Evolutionary conservation across 345 rosid genomes (phyloP), one percentile per base, ranked within the genome.

Genomic region (Lagerstroemia speciosa): DNA sequence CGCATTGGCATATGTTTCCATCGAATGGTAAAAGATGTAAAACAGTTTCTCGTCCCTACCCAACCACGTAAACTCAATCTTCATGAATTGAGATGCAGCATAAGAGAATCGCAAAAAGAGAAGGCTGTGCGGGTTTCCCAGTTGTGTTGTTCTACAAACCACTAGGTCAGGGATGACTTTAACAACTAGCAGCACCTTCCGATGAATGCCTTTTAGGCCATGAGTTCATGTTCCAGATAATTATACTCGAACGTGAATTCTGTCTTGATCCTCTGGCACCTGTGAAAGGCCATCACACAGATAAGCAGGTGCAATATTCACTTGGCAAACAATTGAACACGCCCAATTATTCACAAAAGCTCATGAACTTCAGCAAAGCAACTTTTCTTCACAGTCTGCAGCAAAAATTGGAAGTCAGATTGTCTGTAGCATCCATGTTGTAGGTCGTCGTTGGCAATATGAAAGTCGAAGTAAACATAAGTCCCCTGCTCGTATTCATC

Each of bases 401-500:
- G n/a, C n/a, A n/a, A n/a, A n/a, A n/a, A n/a, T n/a, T n/a, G n/a
- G n/a, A n/a, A n/a, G n/a, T n/a, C n/a, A n/a, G n/a, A n/a, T n/a
- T 48, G 55, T 19, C 55, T 48, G 73, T 89, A 94, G 93, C 98
- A 93, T 85, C 99, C 99, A 60, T 86, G 87, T 43, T 83, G 93
- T 22, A 30, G 79, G 64, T 92, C 90, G 55, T 92, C 99, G 67
- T 82, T 86, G 32, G 92, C 90, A 60, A 90, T 81, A 68, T 95
- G 97, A 69, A 87, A 95, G 83, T 95, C 98, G 26, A 95, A 95
- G 79, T 95, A 95, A 30, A 95, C 96, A 74, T 95, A 95, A 1
- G 97, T 89, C 73, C 99, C 99, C 80, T 92, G 96, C 78, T 95
- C 99, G 75, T 76, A 95, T 80, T 95, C 98, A 75, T 86, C 99